A percentile compares a stretch with the other conserved stretches of the same genome.
Conservation (phyloP, 2,329 filamentous ascomycete species). For the Scytalidium lignicola region DNA sequence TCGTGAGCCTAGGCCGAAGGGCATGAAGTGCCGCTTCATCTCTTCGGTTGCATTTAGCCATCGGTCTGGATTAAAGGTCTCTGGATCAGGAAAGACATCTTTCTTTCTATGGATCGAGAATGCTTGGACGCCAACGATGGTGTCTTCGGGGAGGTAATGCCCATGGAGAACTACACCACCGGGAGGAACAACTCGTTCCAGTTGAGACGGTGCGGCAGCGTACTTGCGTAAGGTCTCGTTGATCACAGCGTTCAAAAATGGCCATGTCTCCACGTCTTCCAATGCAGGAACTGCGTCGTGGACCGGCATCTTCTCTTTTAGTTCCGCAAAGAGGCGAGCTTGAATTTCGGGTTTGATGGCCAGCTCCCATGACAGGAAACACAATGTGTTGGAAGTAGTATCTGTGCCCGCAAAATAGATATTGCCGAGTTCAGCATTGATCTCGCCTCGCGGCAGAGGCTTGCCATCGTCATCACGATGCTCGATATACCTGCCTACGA, state of each 20-base stretch:
- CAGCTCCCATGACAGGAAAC: constrained; percentile 1
- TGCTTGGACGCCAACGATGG: constrained; percentile 30
- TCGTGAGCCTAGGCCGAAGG: constrained; percentile 49
- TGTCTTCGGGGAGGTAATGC: constrained; percentile 21
- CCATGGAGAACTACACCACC: constrained; percentile 19
- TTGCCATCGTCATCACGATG: not conserved
- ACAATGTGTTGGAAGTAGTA: not conserved
- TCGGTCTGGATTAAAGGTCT: constrained; percentile 31
- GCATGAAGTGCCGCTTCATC: constrained; percentile 44
- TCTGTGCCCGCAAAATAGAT: not conserved
- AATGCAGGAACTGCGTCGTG: not conserved
- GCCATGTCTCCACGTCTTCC: not conserved
- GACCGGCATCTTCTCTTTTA: not conserved
- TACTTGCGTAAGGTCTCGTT: constrained; percentile 42
- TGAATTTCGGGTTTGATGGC: constrained; percentile 1
- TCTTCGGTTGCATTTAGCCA: constrained; percentile 31
- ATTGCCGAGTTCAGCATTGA: not conserved
- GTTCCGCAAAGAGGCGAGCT: not conserved
- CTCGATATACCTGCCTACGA: not conserved
- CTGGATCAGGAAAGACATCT: constrained; percentile 1
- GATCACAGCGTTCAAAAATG: constrained; percentile 35
- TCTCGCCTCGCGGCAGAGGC: not conserved
- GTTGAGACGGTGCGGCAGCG: constrained; percentile 34
- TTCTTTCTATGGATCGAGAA: constrained; percentile 30
- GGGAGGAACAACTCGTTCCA: constrained; percentile 37